Base-by-base conservation (phyloP, 1,284 basidiomycete genomes). In the Melampsora larici-populina region DNA sequence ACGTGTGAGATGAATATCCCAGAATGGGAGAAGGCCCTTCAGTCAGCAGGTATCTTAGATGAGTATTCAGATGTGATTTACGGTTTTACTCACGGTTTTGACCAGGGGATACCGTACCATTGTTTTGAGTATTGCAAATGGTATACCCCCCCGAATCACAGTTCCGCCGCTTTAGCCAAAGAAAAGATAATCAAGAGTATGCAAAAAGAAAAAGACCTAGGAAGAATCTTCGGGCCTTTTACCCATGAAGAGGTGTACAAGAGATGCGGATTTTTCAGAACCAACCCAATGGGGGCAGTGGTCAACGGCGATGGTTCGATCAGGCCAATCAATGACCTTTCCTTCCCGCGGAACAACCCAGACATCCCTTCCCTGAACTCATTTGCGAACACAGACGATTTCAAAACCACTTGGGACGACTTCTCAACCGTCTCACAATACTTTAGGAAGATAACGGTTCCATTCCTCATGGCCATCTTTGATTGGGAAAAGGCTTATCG, bases 181-280 rank as follows among this genome's bases (percentile, higher is more conserved):
- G 24, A 26, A 3, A 63, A 63, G 24, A 63, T 63, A 17, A 15
- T 2, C 8, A 17, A 26, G 9, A 29, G 26, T 21, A 63, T 63
- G 17, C 11, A 24, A 9, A 36, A 36, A 64, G 62, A 33, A 26
- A 64, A 24, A 6, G 17, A 24, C 5, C 6, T 18, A 18, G 29
- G 49, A 40, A n/a, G 65, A 67, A 69, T 69, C 24, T 49, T 48
- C 6, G 66, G 66, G n/a, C n/a, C n/a, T n/a, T n/a, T n/a, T n/a
- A n/a, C n/a, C n/a, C n/a, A n/a, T n/a, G n/a, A n/a, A n/a, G 46
- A 69, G 29, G 43, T 69, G 6, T 24, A 7, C 4, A 17, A 3
- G 1, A 69, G 15, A 13, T 69, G 48, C 15, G 9, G n/a, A 0
- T 69, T 69, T 17, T 69, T 69, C n/a, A 21, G 66, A 4, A 15